Conservation (phyloP, 78 protist genomes). For the Dictyostelium capitatum region DNA sequence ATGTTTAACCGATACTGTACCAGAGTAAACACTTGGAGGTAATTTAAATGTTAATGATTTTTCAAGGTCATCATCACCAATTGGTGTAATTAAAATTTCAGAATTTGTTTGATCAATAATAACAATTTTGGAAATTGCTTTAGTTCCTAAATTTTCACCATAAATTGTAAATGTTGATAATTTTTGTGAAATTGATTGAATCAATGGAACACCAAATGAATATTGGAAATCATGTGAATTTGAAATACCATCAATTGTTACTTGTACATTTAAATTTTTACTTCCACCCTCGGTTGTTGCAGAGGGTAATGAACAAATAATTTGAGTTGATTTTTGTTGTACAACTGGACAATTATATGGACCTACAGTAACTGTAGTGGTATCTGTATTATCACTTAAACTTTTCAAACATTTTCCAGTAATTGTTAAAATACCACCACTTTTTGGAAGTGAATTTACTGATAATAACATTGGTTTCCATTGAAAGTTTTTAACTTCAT, state of each 20-base stretch:
- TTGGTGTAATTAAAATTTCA: background rate
- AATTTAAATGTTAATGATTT: background rate
- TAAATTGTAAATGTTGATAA: background rate
- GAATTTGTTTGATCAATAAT: background rate
- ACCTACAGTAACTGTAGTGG: background rate
- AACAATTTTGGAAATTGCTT: background rate
- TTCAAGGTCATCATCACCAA: background rate
- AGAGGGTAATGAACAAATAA: background rate
- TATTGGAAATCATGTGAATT: background rate
- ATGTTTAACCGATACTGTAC: background rate
- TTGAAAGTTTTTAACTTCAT: background rate
- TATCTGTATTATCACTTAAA: background rate
- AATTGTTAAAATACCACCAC: slow-evolving; percentile 6
- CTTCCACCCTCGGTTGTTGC: background rate
- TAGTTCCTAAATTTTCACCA: background rate
- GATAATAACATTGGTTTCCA: background rate
- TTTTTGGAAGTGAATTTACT: background rate
- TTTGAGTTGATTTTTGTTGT: background rate
- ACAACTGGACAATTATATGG: background rate
- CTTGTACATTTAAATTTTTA: background rate
- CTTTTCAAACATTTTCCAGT: background rate
- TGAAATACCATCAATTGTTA: background rate
- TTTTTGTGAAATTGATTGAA: background rate
- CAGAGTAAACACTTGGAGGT: background rate
- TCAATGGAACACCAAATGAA: background rate